Percentiles rank a stretch among this genome's conserved stretches.
phyloP scores from a whole-genome alignment of 106 monocot species.

The Allium sativum region DNA sequence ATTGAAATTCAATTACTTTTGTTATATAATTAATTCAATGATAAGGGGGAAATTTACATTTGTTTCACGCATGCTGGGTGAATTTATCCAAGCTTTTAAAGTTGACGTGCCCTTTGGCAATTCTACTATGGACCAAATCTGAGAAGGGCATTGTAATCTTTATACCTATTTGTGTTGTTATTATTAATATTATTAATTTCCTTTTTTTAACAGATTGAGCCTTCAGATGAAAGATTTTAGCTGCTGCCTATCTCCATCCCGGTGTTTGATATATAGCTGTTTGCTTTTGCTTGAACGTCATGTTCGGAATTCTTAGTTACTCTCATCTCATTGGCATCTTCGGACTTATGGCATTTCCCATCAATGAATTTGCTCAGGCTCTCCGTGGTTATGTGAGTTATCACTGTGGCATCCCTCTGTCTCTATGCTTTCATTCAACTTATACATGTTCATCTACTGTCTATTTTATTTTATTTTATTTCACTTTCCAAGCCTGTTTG shows the following conservation, averaged over 20 bases:
- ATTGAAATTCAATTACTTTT: not conserved
- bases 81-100: slow-evolving; percentile 65
- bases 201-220: no score
- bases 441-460: no score
- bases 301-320: slow-evolving; percentile 96
- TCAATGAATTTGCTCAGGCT: slow-evolving; percentile 89
- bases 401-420: no score
- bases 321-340: slow-evolving; percentile 80
- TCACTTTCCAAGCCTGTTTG: no score
- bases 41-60: no score
- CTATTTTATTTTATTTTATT: no score
- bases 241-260: not conserved
- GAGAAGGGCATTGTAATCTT: slow-evolving; percentile 80
- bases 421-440: not conserved
- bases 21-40: slow-evolving; percentile 9
- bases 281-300: slow-evolving; percentile 22
- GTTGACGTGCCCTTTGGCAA: slow-evolving; percentile 60
- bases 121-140: slow-evolving; percentile 64
- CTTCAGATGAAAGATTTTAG: no score
- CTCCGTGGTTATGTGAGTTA: slow-evolving; percentile 94
- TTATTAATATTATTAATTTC: no score
- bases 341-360: slow-evolving; percentile 73
- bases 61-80: slow-evolving; percentile 54
- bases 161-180: no score
- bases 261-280: not conserved